Percentiles rank a stretch among this genome's conserved stretches.
phyloP scores from a whole-genome alignment of 78 protist species.

The Dictyostelium purpureum region DNA sequence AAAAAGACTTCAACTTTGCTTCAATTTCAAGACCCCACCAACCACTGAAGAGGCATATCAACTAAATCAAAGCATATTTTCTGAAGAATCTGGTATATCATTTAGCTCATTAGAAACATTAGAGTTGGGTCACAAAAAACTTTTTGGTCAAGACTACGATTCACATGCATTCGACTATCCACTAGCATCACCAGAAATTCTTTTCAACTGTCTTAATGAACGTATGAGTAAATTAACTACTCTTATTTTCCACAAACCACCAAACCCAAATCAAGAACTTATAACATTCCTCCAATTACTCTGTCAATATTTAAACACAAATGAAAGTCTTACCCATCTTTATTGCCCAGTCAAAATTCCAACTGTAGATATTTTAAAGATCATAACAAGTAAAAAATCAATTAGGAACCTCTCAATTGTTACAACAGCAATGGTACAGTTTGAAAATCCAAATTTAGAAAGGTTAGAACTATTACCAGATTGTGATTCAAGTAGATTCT shows the following conservation, averaged over 20 bases:
- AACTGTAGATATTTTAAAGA: background rate
- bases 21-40: background rate
- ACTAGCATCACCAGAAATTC: background rate
- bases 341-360: background rate
- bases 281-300: background rate
- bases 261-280: no score
- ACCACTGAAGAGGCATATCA: background rate
- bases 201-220: background rate
- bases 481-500: background rate
- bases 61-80: background rate
- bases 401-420: background rate
- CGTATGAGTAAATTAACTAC: background rate
- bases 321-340: background rate
- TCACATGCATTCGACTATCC: slow-evolving; percentile 9
- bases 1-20: background rate
- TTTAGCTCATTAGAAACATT: background rate
- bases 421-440: background rate
- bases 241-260: background rate
- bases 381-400: background rate
- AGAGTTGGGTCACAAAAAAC: background rate
- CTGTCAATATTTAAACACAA: background rate
- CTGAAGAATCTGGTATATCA: background rate
- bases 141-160: background rate
- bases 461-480: background rate
- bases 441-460: background rate